Evolutionary conservation across 495 filamentous ascomycete species (phyloP), one percentile per base, ranked within the genome.

Genomic region (Penicillium daleae): DNA sequence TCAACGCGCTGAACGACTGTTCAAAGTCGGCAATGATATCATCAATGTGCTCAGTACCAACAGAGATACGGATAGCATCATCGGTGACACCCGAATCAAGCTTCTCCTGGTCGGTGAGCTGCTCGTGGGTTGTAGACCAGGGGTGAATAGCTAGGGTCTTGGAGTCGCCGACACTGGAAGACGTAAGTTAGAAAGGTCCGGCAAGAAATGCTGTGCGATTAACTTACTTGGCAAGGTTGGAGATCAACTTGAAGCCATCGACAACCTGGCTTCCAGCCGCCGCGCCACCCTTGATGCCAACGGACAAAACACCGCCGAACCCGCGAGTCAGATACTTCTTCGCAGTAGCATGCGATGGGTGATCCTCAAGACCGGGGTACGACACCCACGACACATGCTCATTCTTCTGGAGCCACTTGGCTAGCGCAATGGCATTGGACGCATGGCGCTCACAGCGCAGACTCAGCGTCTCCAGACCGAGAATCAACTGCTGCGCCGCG

Each of bases 1-100:
- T 70, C n/a, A 75, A 78, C 17, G 84, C 82, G 68, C 83, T 79
- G 78, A 99, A 97, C 0, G 92, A 90, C 77, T 99, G 96, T 69
- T 92, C 88, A 71, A 99, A 98, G 76, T 99, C 95, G 54, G 87
- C 89, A 71, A 98, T 94, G 67, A 99, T 99, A 71, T 99, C 95
- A 78, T 97, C 93, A 69, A 99, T 97, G 75, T 98, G 92, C 80
- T 99, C 95, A 0, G 89, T 97, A 50, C 95, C 95, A 64, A 99
- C 93, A 0, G 96, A 98, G 71, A 98, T 96, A 60, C 95, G 90
- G 78, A 99, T 97, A 13, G 90, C 85, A 74, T 99, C 95, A 79
- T 93, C 92, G 3, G 91, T 93, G 6, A 94, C 92, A 59, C 95
- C 95, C 15, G 90, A 93, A 69, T 83, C 87, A 22, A 83, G 70